Evolutionary conservation across 2,329 filamentous ascomycete species (phyloP), one percentile per base, ranked within the genome.

Genomic region (Davidsoniella eucalypti): DNA sequence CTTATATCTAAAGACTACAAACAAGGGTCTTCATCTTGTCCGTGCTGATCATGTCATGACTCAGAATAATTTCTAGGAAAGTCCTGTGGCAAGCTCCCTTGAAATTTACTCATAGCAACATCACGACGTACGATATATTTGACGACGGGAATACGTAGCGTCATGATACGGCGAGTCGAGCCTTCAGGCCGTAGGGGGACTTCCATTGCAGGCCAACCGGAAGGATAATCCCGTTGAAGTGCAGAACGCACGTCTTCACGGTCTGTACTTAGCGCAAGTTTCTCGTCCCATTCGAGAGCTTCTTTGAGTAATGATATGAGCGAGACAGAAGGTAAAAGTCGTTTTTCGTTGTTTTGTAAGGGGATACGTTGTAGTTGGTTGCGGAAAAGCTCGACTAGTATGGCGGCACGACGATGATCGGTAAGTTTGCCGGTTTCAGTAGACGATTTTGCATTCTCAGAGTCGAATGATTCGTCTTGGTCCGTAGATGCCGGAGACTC

Each of bases 101-200:
- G 29, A 33, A 33, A 33, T 12, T 33, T 33, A 33, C 29, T 33
- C 29, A 33, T 12, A 9, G 29, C 29, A 33, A 12, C 29, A 33
- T 33, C 9, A 33, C 29, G 29, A 12, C 29, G 29, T 33, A 33
- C 12, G 18, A n/a, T 25, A 21, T 38, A 12, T 14, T 37, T 21
- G 18, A 33, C 44, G 5, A 54, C 39, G 5, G 53, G 53, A 4
- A 54, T 47, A 39, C 38, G 41, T 4, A 54, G 21, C 10, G 38
- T 44, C 40, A 38, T 12, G 18, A 47, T 43, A 4, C 16, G 21
- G 14, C 16, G 14, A 5, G 5, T 2, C 18, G 17, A 43, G 18
- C 10, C 17, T 29, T 25, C 18, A 1, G 6, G 2, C n/a, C 48
- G 38, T 36, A 46, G 29, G 17, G 45, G 48, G 16, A 48, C 45